Evolutionary conservation across 2,329 filamentous ascomycete species (phyloP).

Genomic region (Stachybotrys elegans): DNA sequence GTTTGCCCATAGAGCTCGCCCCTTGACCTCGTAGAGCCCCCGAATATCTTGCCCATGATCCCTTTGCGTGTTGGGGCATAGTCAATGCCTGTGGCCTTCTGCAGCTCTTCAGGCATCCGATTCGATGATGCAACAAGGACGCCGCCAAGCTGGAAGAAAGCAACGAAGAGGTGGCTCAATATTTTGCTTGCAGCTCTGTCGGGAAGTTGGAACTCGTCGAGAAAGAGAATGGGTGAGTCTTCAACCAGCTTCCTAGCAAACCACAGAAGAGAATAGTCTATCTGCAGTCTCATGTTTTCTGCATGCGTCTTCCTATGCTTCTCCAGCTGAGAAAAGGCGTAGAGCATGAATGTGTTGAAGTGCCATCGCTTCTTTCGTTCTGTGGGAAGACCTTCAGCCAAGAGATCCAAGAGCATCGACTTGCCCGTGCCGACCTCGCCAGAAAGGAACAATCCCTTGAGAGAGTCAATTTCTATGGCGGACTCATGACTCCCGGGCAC

Average conservation of each 20-base stretch:
- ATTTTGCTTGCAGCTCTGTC: conserved; percentile 76
- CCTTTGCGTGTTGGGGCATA: conserved; percentile 53
- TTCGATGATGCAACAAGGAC: conserved; percentile 78
- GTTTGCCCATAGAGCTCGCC: conserved; percentile 53
- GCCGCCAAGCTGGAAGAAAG: conserved; percentile 77
- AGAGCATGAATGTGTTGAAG: conserved; percentile 83
- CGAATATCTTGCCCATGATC: conserved; percentile 44
- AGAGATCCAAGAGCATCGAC: conserved; percentile 76
- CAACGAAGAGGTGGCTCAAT: conserved; percentile 70
- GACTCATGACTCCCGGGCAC: conserved; percentile 67
- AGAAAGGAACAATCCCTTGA: conserved; percentile 69
- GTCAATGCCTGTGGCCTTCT: conserved; percentile 67
- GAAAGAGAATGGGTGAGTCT: conserved; percentile 69
- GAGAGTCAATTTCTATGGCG: conserved; percentile 66
- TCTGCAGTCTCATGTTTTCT: conserved; percentile 12
- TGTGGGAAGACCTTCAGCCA: conserved; percentile 73
- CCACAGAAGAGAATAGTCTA: conserved; percentile 64
- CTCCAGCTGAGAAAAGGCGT: conserved; percentile 69
- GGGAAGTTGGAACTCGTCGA: conserved; percentile 81
- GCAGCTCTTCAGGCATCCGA: conserved; percentile 76
- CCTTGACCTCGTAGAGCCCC: conserved; percentile 25
- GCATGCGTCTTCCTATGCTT: conserved; percentile 44
- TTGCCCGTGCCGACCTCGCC: conserved; percentile 82
- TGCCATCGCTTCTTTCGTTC: conserved; percentile 71
- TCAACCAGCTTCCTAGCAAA: conserved; percentile 72